Conservation (phyloP, 2,329 filamentous ascomycete species). For the Scytalidium lignicola region DNA sequence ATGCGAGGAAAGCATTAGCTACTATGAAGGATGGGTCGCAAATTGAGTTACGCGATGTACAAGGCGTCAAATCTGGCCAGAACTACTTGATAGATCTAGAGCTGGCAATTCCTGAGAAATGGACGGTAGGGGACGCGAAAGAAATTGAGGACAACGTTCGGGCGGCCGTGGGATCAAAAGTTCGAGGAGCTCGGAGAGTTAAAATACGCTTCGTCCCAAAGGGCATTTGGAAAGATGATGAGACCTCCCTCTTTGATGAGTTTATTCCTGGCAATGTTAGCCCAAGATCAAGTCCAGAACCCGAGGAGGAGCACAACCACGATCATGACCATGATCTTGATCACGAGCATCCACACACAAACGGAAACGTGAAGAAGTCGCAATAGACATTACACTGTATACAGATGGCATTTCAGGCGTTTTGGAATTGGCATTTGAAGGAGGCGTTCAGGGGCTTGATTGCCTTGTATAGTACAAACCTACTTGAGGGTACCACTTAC, state of each 20-base stretch:
- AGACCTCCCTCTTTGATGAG: conserved; percentile 66
- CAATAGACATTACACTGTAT: conserved; percentile 17
- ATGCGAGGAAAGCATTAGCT: conserved; percentile 55
- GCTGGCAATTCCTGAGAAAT: conserved; percentile 69
- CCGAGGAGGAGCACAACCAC: conserved; percentile 46
- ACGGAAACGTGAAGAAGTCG: conserved; percentile 27
- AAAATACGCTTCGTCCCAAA: conserved; percentile 77
- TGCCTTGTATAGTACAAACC: not conserved
- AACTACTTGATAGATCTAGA: conserved; percentile 94
- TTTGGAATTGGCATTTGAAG: conserved; percentile 6
- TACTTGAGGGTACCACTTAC: not conserved
- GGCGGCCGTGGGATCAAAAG: conserved; percentile 65
- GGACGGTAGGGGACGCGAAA: conserved; percentile 67
- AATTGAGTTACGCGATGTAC: conserved; percentile 70
- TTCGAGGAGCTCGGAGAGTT: conserved; percentile 78
- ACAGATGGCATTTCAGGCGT: conserved; percentile 7
- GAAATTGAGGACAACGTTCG: conserved; percentile 71
- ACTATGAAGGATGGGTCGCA: conserved; percentile 48
- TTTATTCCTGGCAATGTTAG: conserved; percentile 65
- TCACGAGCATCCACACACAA: conserved; percentile 25
- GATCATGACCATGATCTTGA: conserved; percentile 27
- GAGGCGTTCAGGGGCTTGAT: not conserved
- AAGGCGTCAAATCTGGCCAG: conserved; percentile 91
- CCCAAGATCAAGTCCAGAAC: conserved; percentile 52
- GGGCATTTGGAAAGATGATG: conserved; percentile 50